phyloP scores from a whole-genome alignment of 352 stramenopile species.

The Phytophthora syringae region DNA sequence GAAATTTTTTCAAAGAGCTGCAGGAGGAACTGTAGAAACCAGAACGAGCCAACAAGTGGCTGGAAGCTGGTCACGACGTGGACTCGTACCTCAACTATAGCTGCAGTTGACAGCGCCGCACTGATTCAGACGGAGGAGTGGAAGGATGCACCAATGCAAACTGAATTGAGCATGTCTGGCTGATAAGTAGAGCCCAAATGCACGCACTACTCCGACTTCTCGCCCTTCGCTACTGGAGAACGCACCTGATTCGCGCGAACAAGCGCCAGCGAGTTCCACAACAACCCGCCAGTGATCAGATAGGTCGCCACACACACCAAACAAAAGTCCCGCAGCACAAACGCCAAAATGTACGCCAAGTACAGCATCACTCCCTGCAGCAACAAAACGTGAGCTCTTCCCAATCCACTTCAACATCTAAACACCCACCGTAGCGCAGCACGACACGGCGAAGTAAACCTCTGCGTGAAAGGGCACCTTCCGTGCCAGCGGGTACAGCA shows the following conservation, averaged over 20 bases:
- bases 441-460: slow-evolving; percentile 53
- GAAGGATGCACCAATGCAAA: background rate
- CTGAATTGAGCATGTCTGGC: background rate
- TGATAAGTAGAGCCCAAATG: no score
- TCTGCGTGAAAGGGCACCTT: slow-evolving; percentile 47
- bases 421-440: slow-evolving; percentile 42
- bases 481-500: slow-evolving; percentile 50
- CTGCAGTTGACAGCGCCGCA: no score
- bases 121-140: no score
- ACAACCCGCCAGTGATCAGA: slow-evolving; percentile 46
- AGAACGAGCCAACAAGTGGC: background rate
- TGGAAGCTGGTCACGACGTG: background rate
- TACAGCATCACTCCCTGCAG: slow-evolving; percentile 51
- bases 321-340: slow-evolving; percentile 64
- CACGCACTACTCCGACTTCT: slow-evolving; percentile 20
- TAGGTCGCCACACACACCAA: slow-evolving; percentile 67
- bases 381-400: slow-evolving; percentile 7
- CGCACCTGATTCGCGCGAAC: slow-evolving; percentile 13
- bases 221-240: background rate
- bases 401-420: background rate
- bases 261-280: slow-evolving; percentile 54
- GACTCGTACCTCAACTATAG: background rate
- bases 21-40: background rate
- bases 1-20: background rate
- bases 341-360: slow-evolving; percentile 62